Conservation (phyloP, 495 filamentous ascomycete genomes). For the Pseudevernia furfuracea region DNA sequence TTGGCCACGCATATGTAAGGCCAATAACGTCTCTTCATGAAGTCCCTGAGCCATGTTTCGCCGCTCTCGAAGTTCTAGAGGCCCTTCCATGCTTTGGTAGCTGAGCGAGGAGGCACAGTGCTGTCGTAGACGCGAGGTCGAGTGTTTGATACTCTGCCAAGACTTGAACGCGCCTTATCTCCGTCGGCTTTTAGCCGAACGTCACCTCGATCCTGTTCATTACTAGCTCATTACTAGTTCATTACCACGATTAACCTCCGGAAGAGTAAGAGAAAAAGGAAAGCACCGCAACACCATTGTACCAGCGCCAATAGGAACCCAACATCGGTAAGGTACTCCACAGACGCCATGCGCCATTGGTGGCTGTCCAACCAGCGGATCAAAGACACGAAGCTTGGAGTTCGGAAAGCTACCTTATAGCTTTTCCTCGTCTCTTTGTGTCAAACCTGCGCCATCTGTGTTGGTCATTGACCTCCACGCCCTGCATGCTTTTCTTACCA, state of each 20-base stretch:
- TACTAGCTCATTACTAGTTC: too few species aligned
- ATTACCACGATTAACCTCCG: too few species aligned
- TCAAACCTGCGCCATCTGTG: not conserved
- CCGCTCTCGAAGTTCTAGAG: constrained; percentile 17
- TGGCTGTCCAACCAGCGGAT: not conserved
- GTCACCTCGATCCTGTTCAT: too few species aligned
- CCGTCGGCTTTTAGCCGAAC: not conserved
- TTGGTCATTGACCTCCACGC: not conserved
- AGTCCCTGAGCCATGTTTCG: constrained; percentile 13
- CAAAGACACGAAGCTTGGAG: not conserved
- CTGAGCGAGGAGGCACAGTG: not conserved
- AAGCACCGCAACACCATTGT: too few species aligned
- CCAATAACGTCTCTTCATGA: constrained; percentile 17
- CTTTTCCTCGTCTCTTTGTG: not conserved
- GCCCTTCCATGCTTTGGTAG: not conserved
- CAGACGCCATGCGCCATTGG: not conserved
- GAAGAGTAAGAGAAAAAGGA: too few species aligned
- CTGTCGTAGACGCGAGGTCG: not conserved
- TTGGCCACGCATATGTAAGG: constrained; percentile 35
- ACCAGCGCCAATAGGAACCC: too few species aligned
- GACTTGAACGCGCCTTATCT: not conserved
- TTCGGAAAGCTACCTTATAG: not conserved
- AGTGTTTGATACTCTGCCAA: not conserved
- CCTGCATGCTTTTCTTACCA: not conserved
- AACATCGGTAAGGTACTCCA: too few species aligned